Conservation (phyloP, 768 basidiomycete species). For the Pleurotus sapidus region DNA sequence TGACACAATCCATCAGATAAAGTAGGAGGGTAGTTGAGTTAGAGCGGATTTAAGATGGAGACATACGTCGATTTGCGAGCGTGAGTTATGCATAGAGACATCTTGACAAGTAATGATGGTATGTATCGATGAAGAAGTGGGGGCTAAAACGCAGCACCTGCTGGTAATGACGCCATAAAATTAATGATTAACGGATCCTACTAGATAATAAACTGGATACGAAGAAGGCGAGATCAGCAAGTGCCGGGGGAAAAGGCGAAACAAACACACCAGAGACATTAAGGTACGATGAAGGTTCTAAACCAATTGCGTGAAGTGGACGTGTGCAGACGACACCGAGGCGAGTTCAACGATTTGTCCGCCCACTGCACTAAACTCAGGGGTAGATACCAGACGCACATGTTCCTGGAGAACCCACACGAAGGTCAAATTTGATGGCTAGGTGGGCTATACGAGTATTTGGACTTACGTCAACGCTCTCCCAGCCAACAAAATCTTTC, state of each 20-base stretch:
- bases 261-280: no score
- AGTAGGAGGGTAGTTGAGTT: background rate
- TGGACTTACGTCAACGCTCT: background rate
- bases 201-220: background rate
- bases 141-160: no score
- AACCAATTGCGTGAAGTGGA: background rate
- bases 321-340: background rate
- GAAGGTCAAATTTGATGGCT: background rate
- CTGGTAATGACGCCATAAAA: background rate
- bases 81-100: no score
- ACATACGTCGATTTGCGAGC: no score
- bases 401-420: background rate
- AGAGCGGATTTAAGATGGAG: background rate
- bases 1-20: background rate
- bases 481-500: constrained; percentile 1
- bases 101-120: no score
- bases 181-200: background rate
- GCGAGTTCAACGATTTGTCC: background rate
- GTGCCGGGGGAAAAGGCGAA: no score
- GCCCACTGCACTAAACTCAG: constrained; percentile 1
- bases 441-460: background rate
- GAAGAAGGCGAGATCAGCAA: background rate
- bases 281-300: background rate
- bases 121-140: no score
- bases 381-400: background rate